Percentiles rank a stretch among this genome's conserved stretches.
phyloP scores from a whole-genome alignment of 2,329 filamentous ascomycete species.

The Beauveria bassiana region DNA sequence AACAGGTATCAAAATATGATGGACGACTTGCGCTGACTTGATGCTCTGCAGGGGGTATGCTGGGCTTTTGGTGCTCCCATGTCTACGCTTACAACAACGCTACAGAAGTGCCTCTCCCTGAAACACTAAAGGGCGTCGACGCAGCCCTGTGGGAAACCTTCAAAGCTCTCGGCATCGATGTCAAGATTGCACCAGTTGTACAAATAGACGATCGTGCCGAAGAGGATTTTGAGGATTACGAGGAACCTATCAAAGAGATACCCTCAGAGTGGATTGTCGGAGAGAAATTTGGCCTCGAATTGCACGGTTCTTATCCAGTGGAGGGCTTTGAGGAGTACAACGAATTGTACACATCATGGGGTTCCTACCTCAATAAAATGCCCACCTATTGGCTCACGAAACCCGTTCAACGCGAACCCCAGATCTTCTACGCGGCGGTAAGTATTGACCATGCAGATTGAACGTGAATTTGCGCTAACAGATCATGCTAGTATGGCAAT shows the following conservation, averaged over 20 bases:
- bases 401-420: background rate
- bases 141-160: constrained; percentile 23
- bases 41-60: constrained; percentile 26
- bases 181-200: background rate
- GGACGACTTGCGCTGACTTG: too few relatives aligned
- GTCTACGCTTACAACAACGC: constrained; percentile 35
- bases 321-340: background rate
- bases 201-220: background rate
- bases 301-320: background rate
- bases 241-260: background rate
- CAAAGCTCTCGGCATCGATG: background rate
- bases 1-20: too few relatives aligned
- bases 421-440: background rate
- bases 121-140: constrained; percentile 38
- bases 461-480: background rate
- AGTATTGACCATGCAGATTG: background rate
- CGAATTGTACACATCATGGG: background rate
- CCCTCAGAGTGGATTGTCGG: background rate
- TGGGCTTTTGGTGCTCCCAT: constrained; percentile 40
- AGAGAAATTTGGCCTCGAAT: background rate
- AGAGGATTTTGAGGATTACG: too few relatives aligned
- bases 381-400: background rate
- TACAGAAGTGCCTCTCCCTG: constrained; percentile 20
- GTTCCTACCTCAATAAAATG: background rate
- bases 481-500: background rate